Percentiles rank a stretch among this genome's conserved stretches.
These are phyloP conservation scores for Trichoderma sp. DNA, from an alignment of 2,329 filamentous ascomycete species.

Conservation along the genomic window DNA sequence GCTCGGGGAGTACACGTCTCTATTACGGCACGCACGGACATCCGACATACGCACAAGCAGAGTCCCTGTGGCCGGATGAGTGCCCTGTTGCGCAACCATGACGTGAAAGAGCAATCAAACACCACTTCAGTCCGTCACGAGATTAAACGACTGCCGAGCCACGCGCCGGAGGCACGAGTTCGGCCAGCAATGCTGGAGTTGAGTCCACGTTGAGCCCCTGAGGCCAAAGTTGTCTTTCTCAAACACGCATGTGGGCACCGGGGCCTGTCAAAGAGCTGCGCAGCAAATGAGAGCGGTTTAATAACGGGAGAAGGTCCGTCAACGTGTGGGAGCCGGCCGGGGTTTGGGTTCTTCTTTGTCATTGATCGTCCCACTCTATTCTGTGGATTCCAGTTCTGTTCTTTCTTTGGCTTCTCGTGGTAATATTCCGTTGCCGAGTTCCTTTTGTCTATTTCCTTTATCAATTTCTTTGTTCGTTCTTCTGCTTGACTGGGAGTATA, in stretches of 20 bases:
- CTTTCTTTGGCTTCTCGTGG: background rate
- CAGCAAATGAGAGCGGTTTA: slow-evolving; percentile 5
- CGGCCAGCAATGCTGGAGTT: background rate
- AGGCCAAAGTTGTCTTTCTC: slow-evolving; percentile 8
- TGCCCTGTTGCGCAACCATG: slow-evolving; percentile 1
- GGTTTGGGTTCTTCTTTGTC: background rate
- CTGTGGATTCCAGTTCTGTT: background rate
- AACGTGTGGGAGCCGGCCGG: slow-evolving; percentile 1
- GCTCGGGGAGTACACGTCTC: background rate
- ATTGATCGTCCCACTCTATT: background rate
- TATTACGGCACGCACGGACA: background rate
- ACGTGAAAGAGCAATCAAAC: background rate
- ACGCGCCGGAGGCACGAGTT: slow-evolving; percentile 7
- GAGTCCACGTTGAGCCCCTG: slow-evolving; percentile 8
- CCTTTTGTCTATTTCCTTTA: background rate
- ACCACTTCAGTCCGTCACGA: background rate
- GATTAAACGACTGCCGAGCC: slow-evolving; percentile 14
- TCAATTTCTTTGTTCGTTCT: background rate
- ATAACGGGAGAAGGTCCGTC: background rate
- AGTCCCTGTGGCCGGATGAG: background rate
- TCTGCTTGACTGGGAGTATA: background rate
- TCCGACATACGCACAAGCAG: background rate
- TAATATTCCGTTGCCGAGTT: background rate
- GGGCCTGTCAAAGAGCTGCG: background rate
- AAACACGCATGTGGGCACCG: slow-evolving; percentile 19